phyloP scores from a whole-genome alignment of 2,329 filamentous ascomycete genomes.

The Ilyonectria sp. region DNA sequence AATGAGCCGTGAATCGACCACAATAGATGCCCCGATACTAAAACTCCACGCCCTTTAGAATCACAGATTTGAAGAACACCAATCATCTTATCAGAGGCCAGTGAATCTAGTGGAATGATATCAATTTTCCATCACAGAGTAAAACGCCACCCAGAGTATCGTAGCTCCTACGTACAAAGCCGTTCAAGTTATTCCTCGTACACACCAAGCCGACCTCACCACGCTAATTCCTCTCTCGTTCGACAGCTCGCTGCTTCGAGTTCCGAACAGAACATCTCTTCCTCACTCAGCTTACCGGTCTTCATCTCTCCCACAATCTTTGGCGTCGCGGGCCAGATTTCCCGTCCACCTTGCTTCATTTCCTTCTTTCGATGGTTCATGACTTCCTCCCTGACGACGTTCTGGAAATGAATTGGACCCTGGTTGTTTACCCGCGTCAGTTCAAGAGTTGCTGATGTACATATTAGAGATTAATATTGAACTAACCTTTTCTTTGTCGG shows the following conservation, averaged over 20 bases:
- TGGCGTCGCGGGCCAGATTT: conserved; percentile 64
- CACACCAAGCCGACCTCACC: conserved; percentile 16
- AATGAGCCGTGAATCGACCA: no score
- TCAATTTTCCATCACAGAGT: neutral
- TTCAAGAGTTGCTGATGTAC: no score
- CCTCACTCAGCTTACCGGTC: conserved; percentile 44
- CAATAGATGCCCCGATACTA: no score
- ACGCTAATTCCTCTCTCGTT: conserved; percentile 32
- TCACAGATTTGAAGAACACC: no score
- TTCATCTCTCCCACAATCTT: conserved; percentile 40
- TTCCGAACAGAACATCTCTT: conserved; percentile 49
- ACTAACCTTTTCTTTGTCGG: conserved; percentile 68
- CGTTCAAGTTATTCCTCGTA: no score
- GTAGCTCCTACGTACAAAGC: neutral
- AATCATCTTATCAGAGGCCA: neutral
- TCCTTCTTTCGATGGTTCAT: conserved; percentile 61
- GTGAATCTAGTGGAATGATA: neutral
- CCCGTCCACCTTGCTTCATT: conserved; percentile 54
- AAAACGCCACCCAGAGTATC: neutral
- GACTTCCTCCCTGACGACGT: conserved; percentile 60
- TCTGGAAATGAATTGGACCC: conserved; percentile 68
- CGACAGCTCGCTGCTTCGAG: conserved; percentile 34
- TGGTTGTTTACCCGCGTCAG: conserved; percentile 48
- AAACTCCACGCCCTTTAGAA: no score
- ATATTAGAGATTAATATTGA: fast-evolving